Conservation (phyloP, 495 filamentous ascomycete genomes). For the Pyronema omphalodes region DNA sequence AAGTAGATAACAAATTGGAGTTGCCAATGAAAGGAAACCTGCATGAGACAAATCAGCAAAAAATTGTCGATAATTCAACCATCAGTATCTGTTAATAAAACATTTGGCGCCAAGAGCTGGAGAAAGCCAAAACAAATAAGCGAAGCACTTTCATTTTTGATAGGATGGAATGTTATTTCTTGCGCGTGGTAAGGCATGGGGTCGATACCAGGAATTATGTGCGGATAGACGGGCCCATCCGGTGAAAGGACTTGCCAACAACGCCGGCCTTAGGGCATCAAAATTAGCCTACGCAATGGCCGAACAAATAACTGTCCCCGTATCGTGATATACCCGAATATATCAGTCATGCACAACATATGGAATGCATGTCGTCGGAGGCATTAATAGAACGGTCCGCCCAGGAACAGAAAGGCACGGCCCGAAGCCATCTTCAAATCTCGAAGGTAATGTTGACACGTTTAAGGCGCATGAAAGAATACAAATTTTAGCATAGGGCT, state of each 20-base stretch:
- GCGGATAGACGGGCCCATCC: neutral
- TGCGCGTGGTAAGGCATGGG: neutral
- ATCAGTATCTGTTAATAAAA: neutral
- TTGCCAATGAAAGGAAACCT: neutral
- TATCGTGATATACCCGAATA: neutral
- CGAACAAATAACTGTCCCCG: neutral
- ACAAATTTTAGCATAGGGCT: neutral
- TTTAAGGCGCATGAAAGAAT: neutral
- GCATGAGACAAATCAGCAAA: neutral
- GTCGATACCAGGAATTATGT: neutral
- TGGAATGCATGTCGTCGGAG: neutral
- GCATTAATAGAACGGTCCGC: too few species aligned
- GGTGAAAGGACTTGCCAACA: neutral
- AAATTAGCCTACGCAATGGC: neutral
- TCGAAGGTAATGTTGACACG: neutral
- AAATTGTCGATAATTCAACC: neutral
- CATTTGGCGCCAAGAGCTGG: neutral
- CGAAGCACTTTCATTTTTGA: neutral
- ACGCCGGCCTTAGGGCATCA: neutral
- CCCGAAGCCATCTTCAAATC: neutral
- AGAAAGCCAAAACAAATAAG: neutral
- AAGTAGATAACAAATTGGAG: neutral
- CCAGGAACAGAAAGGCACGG: too few species aligned
- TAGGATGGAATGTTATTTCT: neutral
- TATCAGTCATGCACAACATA: neutral